phyloP scores from a whole-genome alignment of 1,284 basidiomycete genomes.

The Takashimella koratensis region DNA sequence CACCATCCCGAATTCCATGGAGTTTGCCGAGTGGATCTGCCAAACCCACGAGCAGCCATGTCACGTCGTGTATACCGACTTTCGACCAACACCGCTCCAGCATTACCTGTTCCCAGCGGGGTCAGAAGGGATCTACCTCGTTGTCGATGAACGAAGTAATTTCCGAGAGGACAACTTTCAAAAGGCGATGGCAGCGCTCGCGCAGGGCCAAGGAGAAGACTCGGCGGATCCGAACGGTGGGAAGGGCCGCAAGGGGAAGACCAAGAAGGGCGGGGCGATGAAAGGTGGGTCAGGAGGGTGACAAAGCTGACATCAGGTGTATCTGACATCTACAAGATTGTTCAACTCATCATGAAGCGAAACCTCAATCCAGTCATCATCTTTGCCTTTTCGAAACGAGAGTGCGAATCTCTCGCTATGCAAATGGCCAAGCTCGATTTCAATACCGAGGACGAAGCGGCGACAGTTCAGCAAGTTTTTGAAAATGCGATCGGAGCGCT shows the following conservation, averaged over 20 bases:
- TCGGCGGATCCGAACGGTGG: slow-evolving; percentile 77
- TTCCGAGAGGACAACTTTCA: slow-evolving; percentile 97
- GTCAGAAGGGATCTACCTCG: slow-evolving; percentile 94
- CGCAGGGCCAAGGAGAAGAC: slow-evolving; percentile 83
- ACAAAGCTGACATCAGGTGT: slow-evolving; percentile 12
- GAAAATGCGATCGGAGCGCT: slow-evolving; percentile 90
- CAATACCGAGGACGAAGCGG: slow-evolving; percentile 90
- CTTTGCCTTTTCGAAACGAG: slow-evolving; percentile 97
- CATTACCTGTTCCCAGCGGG: slow-evolving; percentile 98
- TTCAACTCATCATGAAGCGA: slow-evolving; percentile 98
- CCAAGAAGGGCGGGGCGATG: slow-evolving; percentile 82
- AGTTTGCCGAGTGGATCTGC: slow-evolving; percentile 99
- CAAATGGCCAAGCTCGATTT: slow-evolving; percentile 94
- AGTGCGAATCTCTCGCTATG: slow-evolving; percentile 90
- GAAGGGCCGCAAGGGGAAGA: slow-evolving; percentile 82
- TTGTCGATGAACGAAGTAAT: slow-evolving; percentile 95
- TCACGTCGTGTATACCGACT: slow-evolving; percentile 99
- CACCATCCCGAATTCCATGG: slow-evolving; percentile 99
- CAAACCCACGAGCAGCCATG: slow-evolving; percentile 97
- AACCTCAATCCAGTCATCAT: slow-evolving; percentile 99
- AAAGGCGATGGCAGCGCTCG: slow-evolving; percentile 94
- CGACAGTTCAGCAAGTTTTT: slow-evolving; percentile 84
- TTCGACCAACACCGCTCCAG: slow-evolving; percentile 94
- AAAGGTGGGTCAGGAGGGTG: slow-evolving; percentile 61
- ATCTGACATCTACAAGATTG: slow-evolving; percentile 90